Percentiles rank a stretch among this genome's conserved stretches.
Evolutionary conservation across 768 basidiomycete genomes (phyloP).

Genomic region (Neoboletus subvelutipes): DNA sequence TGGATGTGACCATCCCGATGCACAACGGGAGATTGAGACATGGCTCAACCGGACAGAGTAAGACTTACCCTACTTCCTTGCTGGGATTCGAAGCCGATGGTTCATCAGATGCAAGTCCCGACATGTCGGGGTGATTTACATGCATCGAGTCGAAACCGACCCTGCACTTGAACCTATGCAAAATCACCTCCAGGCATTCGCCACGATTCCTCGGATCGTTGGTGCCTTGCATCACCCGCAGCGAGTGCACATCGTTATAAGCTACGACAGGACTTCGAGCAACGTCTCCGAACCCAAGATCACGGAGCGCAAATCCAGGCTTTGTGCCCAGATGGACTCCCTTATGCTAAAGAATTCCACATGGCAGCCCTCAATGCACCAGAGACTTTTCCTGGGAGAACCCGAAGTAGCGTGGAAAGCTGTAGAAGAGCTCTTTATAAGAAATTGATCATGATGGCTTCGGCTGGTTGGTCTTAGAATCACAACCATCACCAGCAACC

Average conservation of each 20-base stretch:
- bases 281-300: slow-evolving; percentile 1
- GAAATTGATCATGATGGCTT: not conserved
- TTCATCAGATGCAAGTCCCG: slow-evolving; percentile 4
- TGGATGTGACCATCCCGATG: slow-evolving; percentile 2
- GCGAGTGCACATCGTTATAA: slow-evolving; percentile 9
- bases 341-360: not conserved
- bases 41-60: slow-evolving; percentile 6
- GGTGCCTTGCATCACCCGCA: not conserved
- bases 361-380: slow-evolving; percentile 6
- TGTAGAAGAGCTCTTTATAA: slow-evolving; percentile 10
- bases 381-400: slow-evolving; percentile 7
- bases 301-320: not conserved
- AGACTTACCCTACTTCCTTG: not conserved
- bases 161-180: slow-evolving; percentile 5
- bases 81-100: not conserved
- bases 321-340: not conserved
- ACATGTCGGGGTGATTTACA: slow-evolving; percentile 16
- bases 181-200: slow-evolving; percentile 7
- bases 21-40: not conserved
- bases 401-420: slow-evolving; percentile 13
- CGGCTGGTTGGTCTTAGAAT: not conserved
- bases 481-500: not conserved
- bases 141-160: slow-evolving; percentile 19
- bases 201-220: not conserved
- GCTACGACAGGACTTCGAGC: slow-evolving; percentile 12